phyloP scores from a whole-genome alignment of 805 yeast genomes.

The Hanseniaspora thailandica region DNA sequence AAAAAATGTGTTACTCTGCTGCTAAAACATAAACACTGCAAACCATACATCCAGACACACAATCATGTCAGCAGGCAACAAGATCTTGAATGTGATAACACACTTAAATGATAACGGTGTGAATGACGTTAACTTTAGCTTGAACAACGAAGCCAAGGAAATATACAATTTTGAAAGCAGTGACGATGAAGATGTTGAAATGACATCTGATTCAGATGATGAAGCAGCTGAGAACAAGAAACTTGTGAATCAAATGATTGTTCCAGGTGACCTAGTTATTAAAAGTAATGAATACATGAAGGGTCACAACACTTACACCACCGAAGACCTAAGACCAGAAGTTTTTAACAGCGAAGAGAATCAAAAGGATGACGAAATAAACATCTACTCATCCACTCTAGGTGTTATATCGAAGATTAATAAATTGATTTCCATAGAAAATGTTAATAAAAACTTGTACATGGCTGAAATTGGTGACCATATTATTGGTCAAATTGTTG shows the following conservation, averaged over 20 bases:
- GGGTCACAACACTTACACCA: constrained; percentile 89
- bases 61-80: background rate
- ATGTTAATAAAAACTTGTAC: constrained; percentile 68
- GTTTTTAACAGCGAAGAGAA: background rate
- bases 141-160: constrained; percentile 13
- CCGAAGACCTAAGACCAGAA: constrained; percentile 29
- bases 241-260: constrained; percentile 40
- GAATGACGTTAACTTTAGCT: background rate
- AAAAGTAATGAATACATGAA: constrained; percentile 96
- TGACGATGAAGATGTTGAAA: constrained; percentile 32
- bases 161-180: constrained; percentile 18
- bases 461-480: constrained; percentile 95
- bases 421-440: constrained; percentile 70
- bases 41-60: background rate
- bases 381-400: constrained; percentile 82
- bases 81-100: constrained; percentile 6
- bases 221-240: constrained; percentile 23
- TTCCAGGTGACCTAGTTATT: constrained; percentile 95
- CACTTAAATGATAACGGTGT: background rate
- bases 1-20: no score
- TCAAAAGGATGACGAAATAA: constrained; percentile 28
- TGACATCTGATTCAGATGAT: constrained; percentile 31
- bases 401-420: constrained; percentile 82
- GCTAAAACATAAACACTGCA: background rate
- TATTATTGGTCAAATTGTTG: constrained; percentile 83